Evolutionary conservation across 1,284 basidiomycete species (phyloP), one percentile per base, ranked within the genome.

Genomic region (Leccinum ponderosum): DNA sequence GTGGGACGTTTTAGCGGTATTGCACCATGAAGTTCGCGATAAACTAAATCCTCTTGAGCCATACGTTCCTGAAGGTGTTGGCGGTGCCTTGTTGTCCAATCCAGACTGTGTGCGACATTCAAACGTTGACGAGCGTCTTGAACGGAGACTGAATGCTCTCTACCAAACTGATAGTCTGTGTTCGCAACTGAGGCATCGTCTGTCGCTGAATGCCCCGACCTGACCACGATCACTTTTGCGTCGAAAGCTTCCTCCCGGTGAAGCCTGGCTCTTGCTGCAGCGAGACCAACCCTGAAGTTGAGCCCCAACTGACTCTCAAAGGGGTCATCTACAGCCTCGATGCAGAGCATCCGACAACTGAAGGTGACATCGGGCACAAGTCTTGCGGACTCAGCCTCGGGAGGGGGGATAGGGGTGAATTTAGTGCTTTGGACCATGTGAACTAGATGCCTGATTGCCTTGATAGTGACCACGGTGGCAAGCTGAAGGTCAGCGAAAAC

Each of bases 291-390:
- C 59, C 86, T 83, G 83, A 87, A 94, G 39, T 95, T 91, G 12
- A 93, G 79, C 55, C 88, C 91, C 35, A 98, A 76, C 63, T 83
- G 86, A 25, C 87, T 86, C 76, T 99, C 97, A 59, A 98, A 86
- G 0, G 89, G 85, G 70, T 97, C 93, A 72, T 99, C 97, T 25
- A 88, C 85, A 17, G 89, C 90, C 74, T 98, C 95, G 5, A 95
- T 73, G 68, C 83, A 84, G 51, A 94, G 65, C 53, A 79, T 80
- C 25, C 84, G 80, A 44, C 96, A 77, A 35, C 77, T 80, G 57
- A 98, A 72, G 3, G 77, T 77, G 50, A 97, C 70, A 52, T 81
- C 79, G 0, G 95, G 95, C 2, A 94, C 75, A 0, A 72, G 66
- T 74, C 94, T 96, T 0, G 93, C 85, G 1, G 76, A 80, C 73